These are phyloP conservation scores for Penicillium crustosum DNA, from an alignment of 2,329 filamentous ascomycete genomes.

Conservation along the genomic window DNA sequence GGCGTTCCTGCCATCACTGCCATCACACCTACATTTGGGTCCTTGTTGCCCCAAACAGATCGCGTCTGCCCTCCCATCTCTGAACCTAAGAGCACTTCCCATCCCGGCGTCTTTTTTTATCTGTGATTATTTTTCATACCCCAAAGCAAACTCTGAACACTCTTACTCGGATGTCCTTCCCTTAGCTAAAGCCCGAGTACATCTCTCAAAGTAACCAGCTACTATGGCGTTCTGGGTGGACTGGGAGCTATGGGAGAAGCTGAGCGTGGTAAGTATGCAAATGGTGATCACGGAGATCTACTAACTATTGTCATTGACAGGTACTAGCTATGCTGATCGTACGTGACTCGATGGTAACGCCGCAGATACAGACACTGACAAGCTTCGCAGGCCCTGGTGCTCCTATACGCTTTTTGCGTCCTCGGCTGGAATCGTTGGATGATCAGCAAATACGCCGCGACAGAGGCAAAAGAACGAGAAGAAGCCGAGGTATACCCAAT, in stretches of 20 bases:
- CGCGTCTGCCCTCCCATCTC: background rate
- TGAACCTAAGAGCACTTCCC: background rate
- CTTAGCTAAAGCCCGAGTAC: background rate
- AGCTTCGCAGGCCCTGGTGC: slow-evolving; percentile 57
- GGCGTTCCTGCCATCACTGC: background rate
- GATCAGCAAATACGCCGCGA: slow-evolving; percentile 61
- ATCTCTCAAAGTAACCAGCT: background rate
- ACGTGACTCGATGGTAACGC: slow-evolving; percentile 19
- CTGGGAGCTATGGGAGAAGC: slow-evolving; percentile 84
- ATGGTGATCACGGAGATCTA: background rate
- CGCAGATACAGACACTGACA: slow-evolving; percentile 22
- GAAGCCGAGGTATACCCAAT: slow-evolving; percentile 55
- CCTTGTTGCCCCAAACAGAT: background rate
- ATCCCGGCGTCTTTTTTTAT: background rate
- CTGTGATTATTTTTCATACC: background rate
- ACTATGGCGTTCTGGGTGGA: slow-evolving; percentile 59
- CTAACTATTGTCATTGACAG: slow-evolving; percentile 48
- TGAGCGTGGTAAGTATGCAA: slow-evolving; percentile 74
- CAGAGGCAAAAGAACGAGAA: slow-evolving; percentile 66
- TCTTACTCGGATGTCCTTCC: background rate
- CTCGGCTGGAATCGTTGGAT: slow-evolving; percentile 57
- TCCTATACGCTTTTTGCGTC: slow-evolving; percentile 67
- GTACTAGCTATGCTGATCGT: slow-evolving; percentile 70
- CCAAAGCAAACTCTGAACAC: background rate
- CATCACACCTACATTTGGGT: background rate